Base-by-base conservation (phyloP, 129 eudicot species). In the Helichrysum umbraculigerum region DNA sequence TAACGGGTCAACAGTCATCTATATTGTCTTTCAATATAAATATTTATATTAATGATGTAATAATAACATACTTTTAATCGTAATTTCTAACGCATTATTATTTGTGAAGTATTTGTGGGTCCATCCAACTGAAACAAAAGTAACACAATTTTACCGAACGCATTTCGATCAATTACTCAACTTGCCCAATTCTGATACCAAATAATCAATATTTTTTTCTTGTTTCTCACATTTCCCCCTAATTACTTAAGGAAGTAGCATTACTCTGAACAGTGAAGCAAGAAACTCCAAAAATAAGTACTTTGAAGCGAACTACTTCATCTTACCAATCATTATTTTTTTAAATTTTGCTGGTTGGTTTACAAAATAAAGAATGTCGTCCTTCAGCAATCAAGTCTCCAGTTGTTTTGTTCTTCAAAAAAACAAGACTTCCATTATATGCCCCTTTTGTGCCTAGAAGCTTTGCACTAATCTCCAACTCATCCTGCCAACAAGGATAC, bases 401-500 rank as follows among this genome's bases (percentile, higher is more conserved):
- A 1, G 29, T 58, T 58, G 12, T 11, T 58, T 19, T 60, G 66
- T 60, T 60, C 66, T 60, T 60, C 16, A 60, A 3, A 60, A 60
- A 34, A 25, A 60, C 66, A 60, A 60, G 66, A 60, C 14, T 25
- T 25, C 66, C 66, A 8, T 25, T 60, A 8, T 60, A 60, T 7
- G 33, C 34, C 15, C 66, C 66, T 22, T 62, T 62, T 22, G 34
- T 7, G n/a, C 67, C 67, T n/a, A 62, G 67, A 62, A 62, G 67
- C 67, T 62, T 62, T 62, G 17, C 37, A 3, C 20, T 62, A 29
- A 62, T 22, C 39, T 62, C 67, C 16, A 62, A 33, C 59, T 78
- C 82, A 61, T 78, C 82, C 82, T 78, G 66, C 57, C 47, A 61
- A 54, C 47, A 51, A 29, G 7, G 29, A n/a, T 22, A 56, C 4